Conservation (phyloP, 371 early-diverging fungal genomes). For the Chytridium lagenaria region DNA sequence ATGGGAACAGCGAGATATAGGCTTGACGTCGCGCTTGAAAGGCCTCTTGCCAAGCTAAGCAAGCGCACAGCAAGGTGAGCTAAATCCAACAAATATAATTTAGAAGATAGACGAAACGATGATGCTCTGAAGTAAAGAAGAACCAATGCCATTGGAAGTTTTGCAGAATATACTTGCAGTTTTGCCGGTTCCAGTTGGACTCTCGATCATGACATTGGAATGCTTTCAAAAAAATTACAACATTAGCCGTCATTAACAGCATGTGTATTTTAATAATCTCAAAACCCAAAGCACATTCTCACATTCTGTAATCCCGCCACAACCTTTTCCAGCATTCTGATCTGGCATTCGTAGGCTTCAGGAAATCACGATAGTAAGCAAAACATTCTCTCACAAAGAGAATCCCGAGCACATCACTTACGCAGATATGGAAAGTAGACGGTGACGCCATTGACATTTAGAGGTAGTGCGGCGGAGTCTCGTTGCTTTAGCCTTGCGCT, state of each 20-base stretch:
- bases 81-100: slow-evolving; percentile 1
- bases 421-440: slow-evolving; percentile 51
- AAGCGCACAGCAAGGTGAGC: slow-evolving; percentile 71
- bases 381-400: background rate
- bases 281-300: background rate
- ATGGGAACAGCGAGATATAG: background rate
- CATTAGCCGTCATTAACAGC: background rate
- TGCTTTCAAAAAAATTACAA: background rate
- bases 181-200: slow-evolving; percentile 93
- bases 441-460: slow-evolving; percentile 25
- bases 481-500: too few relatives aligned
- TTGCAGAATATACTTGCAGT: too few relatives aligned
- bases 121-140: too few relatives aligned
- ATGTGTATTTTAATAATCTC: background rate
- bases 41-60: slow-evolving; percentile 70
- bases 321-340: slow-evolving; percentile 54
- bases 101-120: background rate
- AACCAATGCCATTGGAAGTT: too few relatives aligned
- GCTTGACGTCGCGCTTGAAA: slow-evolving; percentile 28
- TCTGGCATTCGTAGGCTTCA: slow-evolving; percentile 60
- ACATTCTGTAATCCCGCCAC: slow-evolving; percentile 48
- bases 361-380: background rate
- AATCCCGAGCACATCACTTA: background rate
- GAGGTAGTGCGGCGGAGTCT: too few relatives aligned
- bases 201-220: slow-evolving; percentile 49